Conservation (phyloP, 2,329 filamentous ascomycete species). For the Aspergillus sp. region DNA sequence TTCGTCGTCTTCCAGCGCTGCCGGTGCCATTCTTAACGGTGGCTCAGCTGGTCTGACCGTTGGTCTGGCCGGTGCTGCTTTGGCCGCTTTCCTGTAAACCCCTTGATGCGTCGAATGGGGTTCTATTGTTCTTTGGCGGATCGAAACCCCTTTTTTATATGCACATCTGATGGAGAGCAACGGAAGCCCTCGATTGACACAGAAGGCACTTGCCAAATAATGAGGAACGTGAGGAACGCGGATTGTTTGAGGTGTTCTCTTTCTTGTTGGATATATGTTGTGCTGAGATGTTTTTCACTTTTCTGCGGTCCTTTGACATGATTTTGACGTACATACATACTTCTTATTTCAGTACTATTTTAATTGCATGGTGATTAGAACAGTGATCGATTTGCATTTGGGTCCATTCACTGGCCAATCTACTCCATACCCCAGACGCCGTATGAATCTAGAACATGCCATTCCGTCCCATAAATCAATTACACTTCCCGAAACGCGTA, state of each 20-base stretch:
- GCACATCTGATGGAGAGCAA: not conserved
- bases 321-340: not conserved
- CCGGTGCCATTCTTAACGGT: constrained; percentile 29
- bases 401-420: too few relatives aligned
- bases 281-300: constrained; percentile 3
- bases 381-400: too few relatives aligned
- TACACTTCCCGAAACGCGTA: constrained; percentile 18
- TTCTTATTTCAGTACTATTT: not conserved
- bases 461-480: constrained; percentile 3
- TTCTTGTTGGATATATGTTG: constrained; percentile 7
- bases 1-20: constrained; percentile 22
- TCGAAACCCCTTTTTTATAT: not conserved
- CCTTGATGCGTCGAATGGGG: not conserved
- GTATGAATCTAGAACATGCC: too few relatives aligned
- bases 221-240: constrained; percentile 8
- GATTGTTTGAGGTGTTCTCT: not conserved
- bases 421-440: too few relatives aligned
- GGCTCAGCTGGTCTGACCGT: constrained; percentile 30
- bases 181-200: not conserved
- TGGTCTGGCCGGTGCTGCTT: constrained; percentile 34
- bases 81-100: constrained; percentile 38
- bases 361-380: constrained; percentile 2
- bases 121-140: not conserved
- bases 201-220: too few relatives aligned
- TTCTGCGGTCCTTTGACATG: not conserved